These are phyloP conservation scores for Truncatella angustata DNA, from an alignment of 2,329 filamentous ascomycete species.

Conservation along the genomic window DNA sequence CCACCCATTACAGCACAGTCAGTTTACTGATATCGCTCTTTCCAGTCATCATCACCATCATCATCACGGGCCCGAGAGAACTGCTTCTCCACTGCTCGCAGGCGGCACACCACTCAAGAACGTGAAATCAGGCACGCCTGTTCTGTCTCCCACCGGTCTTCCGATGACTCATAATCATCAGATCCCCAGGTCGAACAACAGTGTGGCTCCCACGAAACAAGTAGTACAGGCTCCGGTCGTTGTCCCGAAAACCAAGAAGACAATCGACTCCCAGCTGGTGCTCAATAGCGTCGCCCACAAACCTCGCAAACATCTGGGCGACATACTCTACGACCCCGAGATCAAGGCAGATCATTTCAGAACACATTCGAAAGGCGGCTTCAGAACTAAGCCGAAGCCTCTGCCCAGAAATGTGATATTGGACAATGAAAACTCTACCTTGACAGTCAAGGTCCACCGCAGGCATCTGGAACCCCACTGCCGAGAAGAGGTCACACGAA, in stretches of 20 bases:
- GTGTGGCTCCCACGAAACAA: not conserved
- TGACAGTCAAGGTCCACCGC: constrained; percentile 83
- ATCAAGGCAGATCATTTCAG: constrained; percentile 54
- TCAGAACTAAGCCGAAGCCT: constrained; percentile 61
- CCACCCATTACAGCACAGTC: constrained; percentile 6
- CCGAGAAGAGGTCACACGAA: constrained; percentile 79
- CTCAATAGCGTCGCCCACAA: constrained; percentile 68
- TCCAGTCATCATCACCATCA: constrained; percentile 48
- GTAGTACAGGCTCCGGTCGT: constrained; percentile 21
- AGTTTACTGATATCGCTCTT: constrained; percentile 23
- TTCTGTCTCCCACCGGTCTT: constrained; percentile 43
- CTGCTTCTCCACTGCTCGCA: constrained; percentile 39
- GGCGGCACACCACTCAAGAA: constrained; percentile 47
- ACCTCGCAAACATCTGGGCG: constrained; percentile 79
- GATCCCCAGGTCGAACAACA: constrained; percentile 32
- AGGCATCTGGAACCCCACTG: constrained; percentile 69
- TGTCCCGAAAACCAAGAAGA: constrained; percentile 60
- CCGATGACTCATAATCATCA: constrained; percentile 49
- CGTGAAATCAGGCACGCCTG: constrained; percentile 43
- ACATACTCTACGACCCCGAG: constrained; percentile 74
- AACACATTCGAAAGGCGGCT: constrained; percentile 41
- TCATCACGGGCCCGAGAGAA: constrained; percentile 54
- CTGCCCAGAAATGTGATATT: constrained; percentile 71
- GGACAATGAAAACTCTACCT: constrained; percentile 82
- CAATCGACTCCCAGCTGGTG: constrained; percentile 67